A percentile compares a stretch with the other conserved stretches of the same genome.
Conservation (phyloP, 208 protist genomes). For the Leishmania gerbilli region DNA sequence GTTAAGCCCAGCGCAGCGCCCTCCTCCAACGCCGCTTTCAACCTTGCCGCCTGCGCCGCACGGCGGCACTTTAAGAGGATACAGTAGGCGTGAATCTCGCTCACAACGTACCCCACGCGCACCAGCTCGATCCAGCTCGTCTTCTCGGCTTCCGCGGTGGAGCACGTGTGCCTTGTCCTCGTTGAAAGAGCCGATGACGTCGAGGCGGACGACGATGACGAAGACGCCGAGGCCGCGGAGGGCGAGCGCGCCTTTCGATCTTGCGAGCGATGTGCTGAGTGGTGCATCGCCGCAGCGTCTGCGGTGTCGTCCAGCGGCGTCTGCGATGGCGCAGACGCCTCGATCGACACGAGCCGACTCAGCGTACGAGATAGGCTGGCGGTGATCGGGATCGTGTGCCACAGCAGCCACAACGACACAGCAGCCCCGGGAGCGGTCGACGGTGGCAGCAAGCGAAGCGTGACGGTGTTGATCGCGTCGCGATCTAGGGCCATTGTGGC, state of each 20-base stretch:
- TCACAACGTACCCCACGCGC: conserved; percentile 64
- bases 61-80: conserved; percentile 54
- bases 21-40: conserved; percentile 44
- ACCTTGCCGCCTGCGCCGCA: conserved; percentile 28
- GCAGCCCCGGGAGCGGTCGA: conserved; percentile 9
- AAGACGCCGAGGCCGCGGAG: neutral
- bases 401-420: conserved; percentile 48
- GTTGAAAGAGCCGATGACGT: neutral
- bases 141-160: neutral
- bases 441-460: conserved; percentile 42
- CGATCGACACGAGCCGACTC: conserved; percentile 38
- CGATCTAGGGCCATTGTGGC: conserved; percentile 60
- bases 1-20: conserved; percentile 32
- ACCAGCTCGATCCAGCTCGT: conserved; percentile 33
- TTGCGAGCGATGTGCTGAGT: neutral
- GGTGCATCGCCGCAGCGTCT: neutral
- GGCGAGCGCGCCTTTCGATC: neutral
- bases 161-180: neutral
- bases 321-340: conserved; percentile 10
- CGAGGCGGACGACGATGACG: neutral
- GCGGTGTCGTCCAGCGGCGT: neutral
- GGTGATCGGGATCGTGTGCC: conserved; percentile 65
- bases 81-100: conserved; percentile 70
- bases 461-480: conserved; percentile 44
- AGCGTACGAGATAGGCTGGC: conserved; percentile 51